phyloP scores from a whole-genome alignment of 2,329 filamentous ascomycete species.

The Corinectria fuckeliana region DNA sequence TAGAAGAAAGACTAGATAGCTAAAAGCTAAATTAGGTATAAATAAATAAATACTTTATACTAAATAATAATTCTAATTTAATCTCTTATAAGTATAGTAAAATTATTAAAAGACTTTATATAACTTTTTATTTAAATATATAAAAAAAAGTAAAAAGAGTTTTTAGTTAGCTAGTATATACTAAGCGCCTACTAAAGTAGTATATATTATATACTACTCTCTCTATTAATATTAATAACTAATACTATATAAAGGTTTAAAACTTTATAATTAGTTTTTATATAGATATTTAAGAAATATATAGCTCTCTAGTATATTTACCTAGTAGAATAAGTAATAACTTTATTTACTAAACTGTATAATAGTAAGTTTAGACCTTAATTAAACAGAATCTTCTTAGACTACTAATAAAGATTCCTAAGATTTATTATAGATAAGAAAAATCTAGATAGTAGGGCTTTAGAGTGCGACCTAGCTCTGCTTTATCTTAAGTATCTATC shows the following conservation, averaged over 20 bases:
- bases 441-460: constrained; percentile 27
- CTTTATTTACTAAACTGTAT: constrained; percentile 48
- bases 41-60: too few species aligned
- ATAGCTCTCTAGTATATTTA: constrained; percentile 47
- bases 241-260: constrained; percentile 18
- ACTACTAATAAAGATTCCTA: background rate
- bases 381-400: background rate
- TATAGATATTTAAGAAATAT: constrained; percentile 40
- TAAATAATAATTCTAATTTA: background rate
- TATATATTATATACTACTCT: constrained; percentile 49
- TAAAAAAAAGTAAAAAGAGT: constrained; percentile 37
- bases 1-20: too few species aligned
- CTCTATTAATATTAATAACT: constrained; percentile 30
- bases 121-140: background rate
- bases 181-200: constrained; percentile 48
- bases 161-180: constrained; percentile 49
- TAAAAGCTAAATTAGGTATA: too few species aligned
- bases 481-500: constrained; percentile 46
- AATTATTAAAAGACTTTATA: constrained; percentile 29
- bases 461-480: constrained; percentile 12
- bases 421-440: constrained; percentile 36
- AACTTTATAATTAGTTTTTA: constrained; percentile 30
- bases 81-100: constrained; percentile 36
- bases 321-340: constrained; percentile 40
- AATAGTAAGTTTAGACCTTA: constrained; percentile 34